Evolutionary conservation across 345 rosid species (phyloP).

Genomic region (Syzygium oleosum): DNA sequence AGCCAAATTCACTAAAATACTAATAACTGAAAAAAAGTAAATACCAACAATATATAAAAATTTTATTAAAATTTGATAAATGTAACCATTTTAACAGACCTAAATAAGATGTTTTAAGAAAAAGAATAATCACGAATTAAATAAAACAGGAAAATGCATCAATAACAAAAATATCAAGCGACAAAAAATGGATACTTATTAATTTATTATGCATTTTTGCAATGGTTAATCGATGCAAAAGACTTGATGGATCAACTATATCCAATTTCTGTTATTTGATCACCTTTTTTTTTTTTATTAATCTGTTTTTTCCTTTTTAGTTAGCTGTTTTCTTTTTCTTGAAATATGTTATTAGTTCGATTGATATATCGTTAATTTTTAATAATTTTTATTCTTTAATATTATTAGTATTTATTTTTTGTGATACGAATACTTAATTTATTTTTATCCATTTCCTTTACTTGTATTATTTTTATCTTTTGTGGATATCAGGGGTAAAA

Average conservation of each 20-base stretch:
- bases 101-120: neutral
- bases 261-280: rapidly evolving
- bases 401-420: neutral
- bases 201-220: neutral
- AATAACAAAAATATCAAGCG: neutral
- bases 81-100: neutral
- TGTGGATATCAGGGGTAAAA: neutral
- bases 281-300: too few species aligned
- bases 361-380: too few species aligned
- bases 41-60: neutral
- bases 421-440: neutral
- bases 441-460: neutral
- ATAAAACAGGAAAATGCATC: neutral
- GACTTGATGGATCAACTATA: too few species aligned
- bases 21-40: neutral
- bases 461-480: neutral
- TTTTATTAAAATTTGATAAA: neutral
- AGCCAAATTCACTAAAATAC: neutral
- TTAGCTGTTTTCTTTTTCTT: too few species aligned
- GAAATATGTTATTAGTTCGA: too few species aligned
- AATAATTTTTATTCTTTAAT: neutral
- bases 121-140: neutral
- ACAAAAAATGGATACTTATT: neutral
- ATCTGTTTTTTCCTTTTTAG: too few species aligned
- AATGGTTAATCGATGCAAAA: too few species aligned